These are phyloP conservation scores for Clarireedia sp. DNA, from an alignment of 2,329 filamentous ascomycete genomes.

Conservation along the genomic window DNA sequence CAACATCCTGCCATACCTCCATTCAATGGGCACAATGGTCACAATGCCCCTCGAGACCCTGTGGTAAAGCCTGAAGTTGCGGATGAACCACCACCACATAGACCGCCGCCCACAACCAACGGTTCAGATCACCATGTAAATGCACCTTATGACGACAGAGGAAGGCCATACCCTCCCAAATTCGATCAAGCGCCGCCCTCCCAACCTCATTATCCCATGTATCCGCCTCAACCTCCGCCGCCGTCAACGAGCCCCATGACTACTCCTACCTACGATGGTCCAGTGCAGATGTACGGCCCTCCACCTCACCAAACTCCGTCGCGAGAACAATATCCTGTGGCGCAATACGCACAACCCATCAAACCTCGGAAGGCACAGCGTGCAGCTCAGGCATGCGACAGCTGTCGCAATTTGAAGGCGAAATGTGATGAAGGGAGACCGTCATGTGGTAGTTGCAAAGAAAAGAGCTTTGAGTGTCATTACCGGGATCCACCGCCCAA, in stretches of 20 bases:
- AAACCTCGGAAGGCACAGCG: slow-evolving; percentile 25
- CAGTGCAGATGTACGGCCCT: slow-evolving; percentile 13
- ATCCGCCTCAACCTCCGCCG: slow-evolving; percentile 16
- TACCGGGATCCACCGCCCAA: slow-evolving; percentile 89
- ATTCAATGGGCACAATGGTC: slow-evolving; percentile 18
- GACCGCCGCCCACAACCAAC: slow-evolving; percentile 24
- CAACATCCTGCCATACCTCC: slow-evolving; percentile 29
- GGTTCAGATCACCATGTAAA: slow-evolving; percentile 23
- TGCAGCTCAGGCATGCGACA: slow-evolving; percentile 70
- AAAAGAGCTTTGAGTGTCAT: slow-evolving; percentile 75
- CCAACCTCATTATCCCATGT: slow-evolving; percentile 14
- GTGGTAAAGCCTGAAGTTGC: slow-evolving; percentile 47
- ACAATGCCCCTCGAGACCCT: slow-evolving; percentile 35
- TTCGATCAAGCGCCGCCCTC: slow-evolving; percentile 19
- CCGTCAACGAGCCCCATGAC: slow-evolving; percentile 25
- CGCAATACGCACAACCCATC: slow-evolving; percentile 1
- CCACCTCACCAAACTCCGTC: slow-evolving; percentile 11
- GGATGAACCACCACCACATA: slow-evolving; percentile 32
- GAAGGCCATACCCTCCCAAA: slow-evolving; percentile 14
- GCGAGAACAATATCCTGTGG: slow-evolving; percentile 17
- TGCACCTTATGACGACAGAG: slow-evolving; percentile 20
- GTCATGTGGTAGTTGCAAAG: slow-evolving; percentile 74
- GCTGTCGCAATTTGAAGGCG: slow-evolving; percentile 77
- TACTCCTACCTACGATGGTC: slow-evolving; percentile 10
- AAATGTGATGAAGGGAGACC: slow-evolving; percentile 83